These are phyloP conservation scores for Hypoxylon rickii DNA, from an alignment of 495 filamentous ascomycete genomes.

Conservation along the genomic window DNA sequence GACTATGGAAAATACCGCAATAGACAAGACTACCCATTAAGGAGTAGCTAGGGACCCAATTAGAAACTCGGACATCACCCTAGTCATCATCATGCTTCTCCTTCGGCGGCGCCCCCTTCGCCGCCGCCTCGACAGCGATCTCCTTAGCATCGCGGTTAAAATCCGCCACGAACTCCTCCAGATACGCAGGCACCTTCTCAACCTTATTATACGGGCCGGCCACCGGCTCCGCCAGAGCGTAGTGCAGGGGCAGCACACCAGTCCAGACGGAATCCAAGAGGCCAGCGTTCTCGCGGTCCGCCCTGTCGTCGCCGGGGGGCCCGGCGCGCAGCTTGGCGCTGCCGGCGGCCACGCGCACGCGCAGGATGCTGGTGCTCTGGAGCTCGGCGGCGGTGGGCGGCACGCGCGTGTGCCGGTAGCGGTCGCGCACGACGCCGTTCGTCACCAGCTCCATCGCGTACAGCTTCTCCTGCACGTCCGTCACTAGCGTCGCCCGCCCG, in stretches of 20 bases:
- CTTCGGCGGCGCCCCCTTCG: constrained; percentile 36
- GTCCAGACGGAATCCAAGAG: constrained; percentile 71
- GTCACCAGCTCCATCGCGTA: constrained; percentile 87
- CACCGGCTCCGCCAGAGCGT: constrained; percentile 69
- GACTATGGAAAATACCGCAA: no score
- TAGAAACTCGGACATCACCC: no score
- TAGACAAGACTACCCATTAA: no score
- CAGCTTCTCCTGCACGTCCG: constrained; percentile 69
- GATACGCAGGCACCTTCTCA: constrained; percentile 63
- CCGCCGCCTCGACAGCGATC: constrained; percentile 57
- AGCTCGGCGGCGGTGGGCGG: constrained; percentile 79
- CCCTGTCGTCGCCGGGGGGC: constrained; percentile 69
- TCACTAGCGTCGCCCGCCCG: constrained; percentile 72
- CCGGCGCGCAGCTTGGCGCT: constrained; percentile 80
- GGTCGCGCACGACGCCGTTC: constrained; percentile 67
- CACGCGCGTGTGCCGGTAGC: constrained; percentile 71
- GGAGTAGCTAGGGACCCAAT: no score
- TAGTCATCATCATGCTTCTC: constrained; percentile 33
- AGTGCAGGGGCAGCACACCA: constrained; percentile 79
- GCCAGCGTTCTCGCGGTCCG: constrained; percentile 66
- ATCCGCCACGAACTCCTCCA: constrained; percentile 60
- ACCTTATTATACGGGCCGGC: constrained; percentile 64
- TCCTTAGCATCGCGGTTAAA: constrained; percentile 57
- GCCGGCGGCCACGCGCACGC: constrained; percentile 68
- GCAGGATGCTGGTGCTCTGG: constrained; percentile 74